Evolutionary conservation across 139 green algal species (phyloP).

Genomic region (Tetraselmis striata): DNA sequence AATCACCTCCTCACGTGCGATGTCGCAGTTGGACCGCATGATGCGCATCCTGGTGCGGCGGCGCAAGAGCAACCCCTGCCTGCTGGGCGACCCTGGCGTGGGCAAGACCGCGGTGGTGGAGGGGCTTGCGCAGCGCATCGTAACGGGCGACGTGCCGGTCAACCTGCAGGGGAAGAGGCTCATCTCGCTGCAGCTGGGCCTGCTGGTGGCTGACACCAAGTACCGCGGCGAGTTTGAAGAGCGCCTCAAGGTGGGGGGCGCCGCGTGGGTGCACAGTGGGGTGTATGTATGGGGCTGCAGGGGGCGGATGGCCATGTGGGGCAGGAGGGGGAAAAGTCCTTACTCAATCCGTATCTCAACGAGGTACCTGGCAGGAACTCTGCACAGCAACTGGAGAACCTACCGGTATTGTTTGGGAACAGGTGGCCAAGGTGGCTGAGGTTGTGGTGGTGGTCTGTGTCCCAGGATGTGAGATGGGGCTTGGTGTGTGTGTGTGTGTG

Average conservation of each 20-base stretch:
- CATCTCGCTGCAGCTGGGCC: constrained; percentile 97
- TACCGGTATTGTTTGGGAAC: no score
- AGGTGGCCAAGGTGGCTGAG: no score
- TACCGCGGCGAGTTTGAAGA: constrained; percentile 99
- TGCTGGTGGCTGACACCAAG: constrained; percentile 98
- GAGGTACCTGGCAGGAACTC: no score
- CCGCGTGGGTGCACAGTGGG: no score
- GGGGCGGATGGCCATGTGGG: constrained; percentile 92
- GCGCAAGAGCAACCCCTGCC: constrained; percentile 99
- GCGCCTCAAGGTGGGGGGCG: constrained; percentile 81
- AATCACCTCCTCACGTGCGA: no score
- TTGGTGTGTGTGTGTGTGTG: no score
- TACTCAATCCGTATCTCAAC: no score
- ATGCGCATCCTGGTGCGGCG: constrained; percentile 96
- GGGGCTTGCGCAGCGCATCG: constrained; percentile 94
- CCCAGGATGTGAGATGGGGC: no score
- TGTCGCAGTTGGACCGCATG: constrained; percentile 82
- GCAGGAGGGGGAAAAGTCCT: no score
- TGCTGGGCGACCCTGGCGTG: constrained; percentile 96
- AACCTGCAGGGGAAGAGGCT: constrained; percentile 99
- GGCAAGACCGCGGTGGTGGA: constrained; percentile 98
- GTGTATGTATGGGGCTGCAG: no score
- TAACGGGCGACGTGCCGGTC: constrained; percentile 89
- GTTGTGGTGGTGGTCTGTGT: no score
- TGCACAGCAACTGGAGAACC: no score